Evolutionary conservation across 2,329 filamentous ascomycete genomes (phyloP), one percentile per base, ranked within the genome.

Genomic region (Neurospora crassa): DNA sequence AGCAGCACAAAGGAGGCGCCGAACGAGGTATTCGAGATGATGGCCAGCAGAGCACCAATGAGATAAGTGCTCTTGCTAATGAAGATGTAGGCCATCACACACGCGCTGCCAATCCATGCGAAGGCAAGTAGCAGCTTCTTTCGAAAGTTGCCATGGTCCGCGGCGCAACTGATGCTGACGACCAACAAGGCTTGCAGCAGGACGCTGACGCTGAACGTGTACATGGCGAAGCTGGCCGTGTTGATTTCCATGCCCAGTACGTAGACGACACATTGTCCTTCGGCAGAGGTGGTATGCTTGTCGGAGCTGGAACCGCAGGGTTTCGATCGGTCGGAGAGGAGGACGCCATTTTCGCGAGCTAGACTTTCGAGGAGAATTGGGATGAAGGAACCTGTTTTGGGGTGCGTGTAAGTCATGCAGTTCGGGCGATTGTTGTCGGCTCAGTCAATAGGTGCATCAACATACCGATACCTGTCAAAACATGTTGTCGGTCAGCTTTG

Each of bases 161-260:
- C 96, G 8, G 95, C 94, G 70, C 93, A 96, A 78, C 94, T 97
- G 85, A 99, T 97, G 78, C 94, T 97, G 74, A 99, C 93, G 63
- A 99, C 96, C 40, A 98, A 83, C 40, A 98, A 82, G 1, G 94
- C 92, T 80, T 99, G 96, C 12, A 97, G 81, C 24, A 97, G 81
- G 1, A 99, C 96, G 79, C 93, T 96, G 77, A 96, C 84, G 71
- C 94, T 97, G 81, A 99, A 99, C 1, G 94, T 97, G 82, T 98
- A 98, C 93, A 98, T 97, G 79, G 80, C 95, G 80, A 98, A 97
- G 80, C 92, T 96, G 43, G 95, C 94, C 0, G 95, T 97, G 81
- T 98, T 98, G 82, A 99, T 91, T 77, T 97, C 91, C 72, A 92
- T 80, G 6, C 95, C 95, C 34, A 97, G 83, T 5, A 98, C 84